These are phyloP conservation scores for Conoideocrella luteorostrata DNA, from an alignment of 2,329 filamentous ascomycete species.

Conservation along the genomic window DNA sequence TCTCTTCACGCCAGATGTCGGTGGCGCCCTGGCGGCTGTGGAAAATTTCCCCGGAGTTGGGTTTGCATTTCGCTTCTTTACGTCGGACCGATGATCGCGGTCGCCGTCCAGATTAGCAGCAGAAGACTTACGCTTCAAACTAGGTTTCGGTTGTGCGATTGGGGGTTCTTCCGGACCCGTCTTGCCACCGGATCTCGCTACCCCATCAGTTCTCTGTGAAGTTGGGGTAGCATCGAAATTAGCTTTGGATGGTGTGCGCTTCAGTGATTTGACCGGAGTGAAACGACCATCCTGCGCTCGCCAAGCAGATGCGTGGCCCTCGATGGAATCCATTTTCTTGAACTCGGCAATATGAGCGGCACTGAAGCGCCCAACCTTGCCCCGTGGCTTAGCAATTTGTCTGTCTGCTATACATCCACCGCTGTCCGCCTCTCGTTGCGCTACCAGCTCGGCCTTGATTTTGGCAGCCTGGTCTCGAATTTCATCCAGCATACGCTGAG, in stretches of 20 bases:
- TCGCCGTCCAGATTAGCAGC: constrained; percentile 25
- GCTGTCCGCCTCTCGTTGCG: constrained; percentile 51
- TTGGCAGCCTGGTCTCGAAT: constrained; percentile 65
- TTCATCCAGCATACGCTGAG: constrained; percentile 56
- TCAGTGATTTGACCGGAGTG: constrained; percentile 40
- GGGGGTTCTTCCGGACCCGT: constrained; percentile 59
- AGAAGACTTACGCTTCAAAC: constrained; percentile 26
- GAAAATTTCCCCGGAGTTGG: constrained; percentile 13
- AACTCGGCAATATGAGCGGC: constrained; percentile 82
- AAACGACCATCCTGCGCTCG: constrained; percentile 49
- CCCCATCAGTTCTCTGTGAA: constrained; percentile 27
- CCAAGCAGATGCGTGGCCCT: constrained; percentile 74
- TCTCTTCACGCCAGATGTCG: constrained; percentile 54
- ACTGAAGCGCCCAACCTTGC: constrained; percentile 73
- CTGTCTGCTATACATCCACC: constrained; percentile 40
- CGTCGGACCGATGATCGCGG: constrained; percentile 1
- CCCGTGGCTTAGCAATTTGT: constrained; percentile 73
- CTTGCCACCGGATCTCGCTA: constrained; percentile 52
- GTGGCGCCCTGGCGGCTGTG: constrained; percentile 3
- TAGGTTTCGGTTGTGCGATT: constrained; percentile 26
- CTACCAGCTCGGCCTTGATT: constrained; percentile 63
- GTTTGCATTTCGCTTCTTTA: constrained; percentile 21
- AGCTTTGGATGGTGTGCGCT: constrained; percentile 39
- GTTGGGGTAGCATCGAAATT: constrained; percentile 30
- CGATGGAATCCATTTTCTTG: constrained; percentile 97